Base-by-base conservation (phyloP, 495 filamentous ascomycete species). In the Aspergillus ellipticus region DNA sequence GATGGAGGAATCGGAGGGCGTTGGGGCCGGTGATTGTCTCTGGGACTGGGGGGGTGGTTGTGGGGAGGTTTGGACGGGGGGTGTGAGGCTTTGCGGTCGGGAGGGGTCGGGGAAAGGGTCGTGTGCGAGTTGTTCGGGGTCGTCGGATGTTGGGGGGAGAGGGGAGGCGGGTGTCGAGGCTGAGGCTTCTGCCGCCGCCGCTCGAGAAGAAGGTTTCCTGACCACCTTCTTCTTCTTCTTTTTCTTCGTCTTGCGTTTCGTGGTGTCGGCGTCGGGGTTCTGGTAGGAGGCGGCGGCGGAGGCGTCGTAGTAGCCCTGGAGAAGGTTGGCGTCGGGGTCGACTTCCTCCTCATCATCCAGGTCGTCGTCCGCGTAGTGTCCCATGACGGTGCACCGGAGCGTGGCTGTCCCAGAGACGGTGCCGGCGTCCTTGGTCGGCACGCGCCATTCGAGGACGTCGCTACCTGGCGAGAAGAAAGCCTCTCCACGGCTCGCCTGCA, bases 401-500 rank as follows among this genome's bases (percentile, higher is more conserved):
- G 89, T 90, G 7, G 90, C 86, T 4, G 78, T 84, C 13, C 88
- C 89, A 1, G 78, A 71, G 10, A 82, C 69, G 0, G 82, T 79
- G 4, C 78, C 76, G 4, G 79, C 77, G 37, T 87, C 84, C 69
- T 88, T 89, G 16, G 82, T 83, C 0, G 85, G 84, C 42, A 99
- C 83, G 29, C 83, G 80, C 94, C 94, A 99, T 66, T 95, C 89
- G 2, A 99, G 77, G 2, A 79, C 67, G 35, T 79, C 77, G 29
- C 85, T 89, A n/a, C 80, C 81, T 7, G 87, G 84, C 20, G 81
- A 83, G 69, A 88, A 97, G 39, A 82, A 81, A 2, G 90, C 89
- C 52, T 99, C 94, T 20, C 94, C 94, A 60, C 84, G 85, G 65
- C 84, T 90, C 29, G 91, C 84, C 54, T 89, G 76, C 55, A 97